Conservation (phyloP, 1,284 basidiomycete genomes). For the Uromyces viciae-fabae region DNA sequence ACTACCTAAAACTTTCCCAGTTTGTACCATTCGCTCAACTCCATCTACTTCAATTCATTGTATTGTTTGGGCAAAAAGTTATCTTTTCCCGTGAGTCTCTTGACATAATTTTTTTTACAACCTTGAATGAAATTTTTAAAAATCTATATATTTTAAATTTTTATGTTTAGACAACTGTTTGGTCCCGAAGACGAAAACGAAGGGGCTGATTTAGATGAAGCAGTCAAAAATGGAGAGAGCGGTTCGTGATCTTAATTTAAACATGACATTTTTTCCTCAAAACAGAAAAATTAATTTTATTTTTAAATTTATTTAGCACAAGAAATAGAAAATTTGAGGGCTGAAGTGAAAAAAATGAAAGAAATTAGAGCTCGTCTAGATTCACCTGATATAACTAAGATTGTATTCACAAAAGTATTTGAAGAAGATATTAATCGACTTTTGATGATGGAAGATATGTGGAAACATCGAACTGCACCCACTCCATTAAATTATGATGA, state of each 20-base stretch:
- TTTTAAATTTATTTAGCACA: conserved; percentile 49
- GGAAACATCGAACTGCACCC: conserved; percentile 80
- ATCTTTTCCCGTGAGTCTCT: conserved; percentile 78
- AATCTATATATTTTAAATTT: too few relatives aligned
- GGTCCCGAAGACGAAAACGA: conserved; percentile 77
- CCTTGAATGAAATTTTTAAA: too few relatives aligned
- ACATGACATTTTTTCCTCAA: conserved; percentile 4
- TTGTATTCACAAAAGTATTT: conserved; percentile 88
- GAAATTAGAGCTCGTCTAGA: conserved; percentile 63
- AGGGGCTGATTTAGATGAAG: conserved; percentile 72
- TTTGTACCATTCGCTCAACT: conserved; percentile 96
- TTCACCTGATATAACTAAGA: conserved; percentile 63
- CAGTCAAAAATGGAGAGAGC: conserved; percentile 81
- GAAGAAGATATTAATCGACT: conserved; percentile 80
- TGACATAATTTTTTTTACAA: too few relatives aligned
- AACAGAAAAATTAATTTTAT: not conserved
- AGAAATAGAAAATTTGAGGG: conserved; percentile 82
- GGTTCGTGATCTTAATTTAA: conserved; percentile 57
- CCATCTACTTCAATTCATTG: conserved; percentile 97
- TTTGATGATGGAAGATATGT: conserved; percentile 96
- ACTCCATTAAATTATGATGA: conserved; percentile 73
- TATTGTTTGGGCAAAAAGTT: conserved; percentile 98
- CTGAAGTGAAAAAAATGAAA: conserved; percentile 83
- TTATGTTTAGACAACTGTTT: conserved; percentile 90
- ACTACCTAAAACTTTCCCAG: conserved; percentile 88